Evolutionary conservation across 257 asterid genomes (phyloP).

Genomic region (Lithospermum erythrorhizon): DNA sequence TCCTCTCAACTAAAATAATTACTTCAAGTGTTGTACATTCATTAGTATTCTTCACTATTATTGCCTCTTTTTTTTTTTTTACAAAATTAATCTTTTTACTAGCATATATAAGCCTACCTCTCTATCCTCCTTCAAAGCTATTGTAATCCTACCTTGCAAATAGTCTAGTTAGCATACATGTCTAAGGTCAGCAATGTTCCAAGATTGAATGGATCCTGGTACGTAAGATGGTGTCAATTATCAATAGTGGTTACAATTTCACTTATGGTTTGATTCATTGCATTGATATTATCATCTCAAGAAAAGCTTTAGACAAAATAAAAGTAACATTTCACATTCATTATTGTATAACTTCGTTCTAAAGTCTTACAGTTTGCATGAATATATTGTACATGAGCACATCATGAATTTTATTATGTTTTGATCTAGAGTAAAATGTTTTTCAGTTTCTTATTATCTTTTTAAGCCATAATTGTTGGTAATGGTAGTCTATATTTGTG

Average conservation of each 20-base stretch:
- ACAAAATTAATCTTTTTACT: conserved; percentile 1
- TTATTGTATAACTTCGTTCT: too few relatives aligned
- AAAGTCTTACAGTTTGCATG: too few relatives aligned
- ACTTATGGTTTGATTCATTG: too few relatives aligned
- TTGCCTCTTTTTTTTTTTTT: not conserved
- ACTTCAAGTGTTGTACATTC: conserved; percentile 15
- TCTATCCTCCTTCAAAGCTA: conserved; percentile 5
- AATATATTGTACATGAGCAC: too few relatives aligned
- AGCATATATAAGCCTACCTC: not conserved
- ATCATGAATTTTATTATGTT: too few relatives aligned
- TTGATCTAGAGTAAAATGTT: too few relatives aligned
- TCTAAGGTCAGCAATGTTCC: conserved; percentile 40
- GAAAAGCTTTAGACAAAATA: too few relatives aligned
- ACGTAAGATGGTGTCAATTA: conserved; percentile 1
- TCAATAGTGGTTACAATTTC: too few relatives aligned
- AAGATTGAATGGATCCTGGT: conserved; percentile 75
- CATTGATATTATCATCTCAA: too few relatives aligned
- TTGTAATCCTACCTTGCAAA: conserved; percentile 10
- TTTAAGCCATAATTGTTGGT: too few relatives aligned
- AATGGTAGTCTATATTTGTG: not conserved
- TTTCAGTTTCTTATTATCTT: too few relatives aligned
- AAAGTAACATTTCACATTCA: too few relatives aligned
- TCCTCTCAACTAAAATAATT: conserved; percentile 26
- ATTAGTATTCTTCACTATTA: not conserved
- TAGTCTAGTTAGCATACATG: not conserved